Evolutionary conservation across 441 rosid species (phyloP).

Genomic region (Euphorbia schlechtendalii): DNA sequence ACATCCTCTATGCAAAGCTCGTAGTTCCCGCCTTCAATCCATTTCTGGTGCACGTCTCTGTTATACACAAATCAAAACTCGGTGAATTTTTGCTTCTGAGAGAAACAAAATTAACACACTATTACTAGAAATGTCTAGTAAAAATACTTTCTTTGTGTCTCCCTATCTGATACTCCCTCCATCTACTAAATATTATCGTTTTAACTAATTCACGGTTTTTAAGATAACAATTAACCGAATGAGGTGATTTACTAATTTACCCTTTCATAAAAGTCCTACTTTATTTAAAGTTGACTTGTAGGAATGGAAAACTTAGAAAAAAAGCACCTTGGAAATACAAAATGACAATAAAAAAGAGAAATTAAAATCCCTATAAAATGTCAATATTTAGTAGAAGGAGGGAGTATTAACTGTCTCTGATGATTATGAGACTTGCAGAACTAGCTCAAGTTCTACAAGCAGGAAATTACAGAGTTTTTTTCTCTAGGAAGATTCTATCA

Average conservation of each 20-base stretch:
- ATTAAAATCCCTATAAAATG: too few relatives aligned
- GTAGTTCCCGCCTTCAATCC: constrained; percentile 99
- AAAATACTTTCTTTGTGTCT: background rate
- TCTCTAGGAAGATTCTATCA: constrained; percentile 92
- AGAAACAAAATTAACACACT: background rate
- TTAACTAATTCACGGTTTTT: too few relatives aligned
- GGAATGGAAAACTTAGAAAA: too few relatives aligned
- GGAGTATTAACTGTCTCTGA: constrained; percentile 52
- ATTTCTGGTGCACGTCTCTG: constrained; percentile 98
- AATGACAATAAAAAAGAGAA: too few relatives aligned
- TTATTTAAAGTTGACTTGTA: too few relatives aligned
- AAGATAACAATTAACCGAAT: too few relatives aligned
- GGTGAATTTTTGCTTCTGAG: background rate
- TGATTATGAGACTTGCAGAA: constrained; percentile 58
- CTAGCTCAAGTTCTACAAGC: constrained; percentile 62
- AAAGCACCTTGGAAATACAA: too few relatives aligned
- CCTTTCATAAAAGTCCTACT: too few relatives aligned
- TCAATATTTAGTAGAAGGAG: too few relatives aligned
- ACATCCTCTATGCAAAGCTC: constrained; percentile 95
- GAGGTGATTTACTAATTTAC: too few relatives aligned
- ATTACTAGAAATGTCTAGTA: constrained; percentile 1
- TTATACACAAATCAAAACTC: constrained; percentile 1
- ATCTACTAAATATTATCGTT: too few relatives aligned
- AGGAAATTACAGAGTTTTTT: constrained; percentile 75
- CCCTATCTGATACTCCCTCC: background rate